Base-by-base conservation (phyloP, 345 rosid species). In the Sapria himalayana region DNA sequence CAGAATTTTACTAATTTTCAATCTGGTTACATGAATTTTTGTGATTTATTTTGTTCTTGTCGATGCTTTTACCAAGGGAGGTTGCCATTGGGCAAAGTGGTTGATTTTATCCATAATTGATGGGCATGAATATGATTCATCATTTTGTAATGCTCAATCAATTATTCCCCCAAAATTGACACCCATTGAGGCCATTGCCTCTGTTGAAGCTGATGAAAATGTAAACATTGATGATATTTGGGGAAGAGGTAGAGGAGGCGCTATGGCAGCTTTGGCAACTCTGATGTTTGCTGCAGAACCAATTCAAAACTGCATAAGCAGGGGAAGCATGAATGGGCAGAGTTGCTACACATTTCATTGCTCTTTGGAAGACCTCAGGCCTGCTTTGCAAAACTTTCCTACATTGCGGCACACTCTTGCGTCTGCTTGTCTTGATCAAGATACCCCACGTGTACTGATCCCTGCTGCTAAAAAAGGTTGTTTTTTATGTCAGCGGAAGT, bases 221-320 rank as follows among this genome's bases (percentile, higher is more conserved):
- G 70, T 82, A 62, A 76, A 93, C 19, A 74, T 89, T 42, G 95
- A 89, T 57, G 98, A 89, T 62, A 79, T 89, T 47, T 94, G 91
- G 3, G 98, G 82, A 67, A 86, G 91, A 63, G 98, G 82, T 65
- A 86, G 91, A 63, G 92, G 78, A 22, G 76, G 84, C 48, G 93
- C 82, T 69, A 50, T 89, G 85, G 94, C 93, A 29, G 98, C 98
- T 60, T 57, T 89, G 59, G 93, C 98, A 52, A 89, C 98, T 60
- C 68, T 89, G 53, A 72, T 89, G 93, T 69, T 62, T 54, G 80
- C 93, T 31, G 55, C 73, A 39, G 53, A 59, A 32, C 81, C 93
- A 49, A 66, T 89, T 55, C 91, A 89, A 55, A 64, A 60, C 32
- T 79, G 77, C 58, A 47, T 79, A 52, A 74, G 66, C 58, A 66